These are phyloP conservation scores for Calocybe gangraenosa DNA, from an alignment of 768 basidiomycete genomes.

Conservation along the genomic window DNA sequence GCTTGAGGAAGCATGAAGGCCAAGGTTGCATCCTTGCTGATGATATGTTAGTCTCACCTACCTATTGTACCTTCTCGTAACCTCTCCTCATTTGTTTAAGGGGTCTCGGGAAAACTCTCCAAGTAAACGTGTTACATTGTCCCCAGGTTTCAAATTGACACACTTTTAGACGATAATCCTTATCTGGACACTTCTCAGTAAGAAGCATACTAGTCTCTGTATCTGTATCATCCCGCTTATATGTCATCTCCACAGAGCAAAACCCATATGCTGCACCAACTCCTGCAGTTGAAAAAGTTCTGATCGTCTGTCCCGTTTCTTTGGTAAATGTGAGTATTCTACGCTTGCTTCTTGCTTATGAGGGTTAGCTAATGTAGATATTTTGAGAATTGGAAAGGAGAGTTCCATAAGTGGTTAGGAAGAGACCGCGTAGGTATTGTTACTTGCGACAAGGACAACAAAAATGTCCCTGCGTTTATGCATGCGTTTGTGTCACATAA, in stretches of 20 bases:
- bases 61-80: neutral
- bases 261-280: constrained; percentile 64
- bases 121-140: constrained; percentile 34
- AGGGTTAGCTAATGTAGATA: neutral
- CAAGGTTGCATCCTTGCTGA: constrained; percentile 96
- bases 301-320: constrained; percentile 94
- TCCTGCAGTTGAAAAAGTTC: constrained; percentile 67
- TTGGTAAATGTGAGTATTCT: constrained; percentile 69
- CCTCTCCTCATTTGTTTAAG: constrained; percentile 27
- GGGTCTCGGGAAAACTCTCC: constrained; percentile 97
- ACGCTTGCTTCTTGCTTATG: neutral
- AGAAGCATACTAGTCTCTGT: constrained; percentile 20
- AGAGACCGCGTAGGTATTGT: constrained; percentile 44
- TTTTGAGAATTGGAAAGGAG: constrained; percentile 86
- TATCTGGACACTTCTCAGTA: constrained; percentile 89
- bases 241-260: constrained; percentile 54
- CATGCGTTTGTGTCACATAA: constrained; percentile 49
- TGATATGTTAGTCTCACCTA: constrained; percentile 63
- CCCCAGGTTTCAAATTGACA: neutral
- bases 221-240: neutral
- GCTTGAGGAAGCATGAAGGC: constrained; percentile 84
- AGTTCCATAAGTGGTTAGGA: constrained; percentile 91
- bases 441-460: constrained; percentile 44
- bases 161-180: constrained; percentile 76
- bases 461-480: constrained; percentile 62